A percentile compares a stretch with the other conserved stretches of the same genome.
Evolutionary conservation across 495 filamentous ascomycete genomes (phyloP).

Genomic region (Jackrogersella minutella): DNA sequence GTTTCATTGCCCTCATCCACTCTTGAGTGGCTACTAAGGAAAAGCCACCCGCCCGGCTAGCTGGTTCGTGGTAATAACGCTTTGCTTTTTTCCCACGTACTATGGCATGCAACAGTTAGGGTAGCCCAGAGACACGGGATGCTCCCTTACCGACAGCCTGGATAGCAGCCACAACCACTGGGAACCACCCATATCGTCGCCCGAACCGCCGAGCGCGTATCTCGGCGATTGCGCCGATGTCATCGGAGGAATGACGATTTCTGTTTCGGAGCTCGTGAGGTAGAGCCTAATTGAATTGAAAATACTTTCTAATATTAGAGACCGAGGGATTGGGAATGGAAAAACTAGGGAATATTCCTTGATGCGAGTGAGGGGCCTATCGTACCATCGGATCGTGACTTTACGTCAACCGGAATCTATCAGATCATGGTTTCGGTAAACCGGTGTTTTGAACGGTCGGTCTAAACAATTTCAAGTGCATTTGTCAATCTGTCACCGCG

Average conservation of each 20-base stretch:
- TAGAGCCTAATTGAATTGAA: not conserved
- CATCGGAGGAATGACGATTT: not conserved
- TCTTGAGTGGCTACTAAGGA: not conserved
- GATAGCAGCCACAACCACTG: not conserved
- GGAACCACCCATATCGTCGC: not conserved
- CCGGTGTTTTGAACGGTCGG: too few species aligned
- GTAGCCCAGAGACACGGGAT: constrained; percentile 1
- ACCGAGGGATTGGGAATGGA: not conserved
- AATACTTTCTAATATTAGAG: not conserved
- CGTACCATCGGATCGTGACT: not conserved
- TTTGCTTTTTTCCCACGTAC: constrained; percentile 1
- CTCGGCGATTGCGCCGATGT: constrained; percentile 10
- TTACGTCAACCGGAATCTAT: not conserved
- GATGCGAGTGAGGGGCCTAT: not conserved
- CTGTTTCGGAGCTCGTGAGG: constrained; percentile 1
- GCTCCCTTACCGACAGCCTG: not conserved
- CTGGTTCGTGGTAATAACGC: not conserved
- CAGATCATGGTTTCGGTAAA: constrained; percentile 14
- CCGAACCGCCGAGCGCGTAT: constrained; percentile 15
- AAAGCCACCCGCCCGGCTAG: constrained; percentile 27
- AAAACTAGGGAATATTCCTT: too few species aligned
- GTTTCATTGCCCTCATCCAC: constrained; percentile 8
- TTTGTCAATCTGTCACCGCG: too few species aligned
- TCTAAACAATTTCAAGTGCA: too few species aligned
- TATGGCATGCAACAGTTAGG: not conserved